Evolutionary conservation across 306 rosid genomes (phyloP).

Genomic region (Acacia melanoxylon): DNA sequence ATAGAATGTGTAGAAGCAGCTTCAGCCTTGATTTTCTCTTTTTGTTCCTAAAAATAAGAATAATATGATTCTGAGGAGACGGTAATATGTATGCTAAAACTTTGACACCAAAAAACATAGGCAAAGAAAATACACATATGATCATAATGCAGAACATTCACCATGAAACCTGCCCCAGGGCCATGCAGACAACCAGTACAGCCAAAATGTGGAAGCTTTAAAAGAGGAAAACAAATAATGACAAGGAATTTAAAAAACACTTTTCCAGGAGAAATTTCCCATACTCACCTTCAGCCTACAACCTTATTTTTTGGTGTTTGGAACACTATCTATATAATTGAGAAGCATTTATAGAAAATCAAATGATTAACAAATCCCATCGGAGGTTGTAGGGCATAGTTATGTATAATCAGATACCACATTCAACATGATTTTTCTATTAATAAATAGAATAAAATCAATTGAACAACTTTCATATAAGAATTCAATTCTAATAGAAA

Average conservation of each 20-base stretch:
- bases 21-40: slow-evolving; percentile 83
- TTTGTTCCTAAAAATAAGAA: slow-evolving; percentile 57
- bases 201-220: neutral
- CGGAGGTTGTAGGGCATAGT: neutral
- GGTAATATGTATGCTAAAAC: slow-evolving; percentile 13
- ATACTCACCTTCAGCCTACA: neutral
- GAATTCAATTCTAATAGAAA: neutral
- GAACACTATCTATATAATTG: neutral
- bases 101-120: neutral
- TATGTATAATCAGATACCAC: neutral
- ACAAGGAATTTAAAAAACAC: slow-evolving; percentile 2
- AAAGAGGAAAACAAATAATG: neutral
- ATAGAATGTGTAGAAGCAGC: slow-evolving; percentile 56
- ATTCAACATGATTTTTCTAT: neutral
- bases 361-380: neutral
- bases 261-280: neutral
- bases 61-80: slow-evolving; percentile 23
- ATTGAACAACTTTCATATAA: neutral
- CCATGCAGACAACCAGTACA: slow-evolving; percentile 3
- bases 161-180: neutral
- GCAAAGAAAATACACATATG: neutral
- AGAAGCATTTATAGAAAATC: neutral
- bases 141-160: slow-evolving; percentile 9
- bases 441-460: neutral
- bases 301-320: neutral